Evolutionary conservation across 1,284 basidiomycete species (phyloP).

Genomic region (Cutaneotrichosporon cutaneum): DNA sequence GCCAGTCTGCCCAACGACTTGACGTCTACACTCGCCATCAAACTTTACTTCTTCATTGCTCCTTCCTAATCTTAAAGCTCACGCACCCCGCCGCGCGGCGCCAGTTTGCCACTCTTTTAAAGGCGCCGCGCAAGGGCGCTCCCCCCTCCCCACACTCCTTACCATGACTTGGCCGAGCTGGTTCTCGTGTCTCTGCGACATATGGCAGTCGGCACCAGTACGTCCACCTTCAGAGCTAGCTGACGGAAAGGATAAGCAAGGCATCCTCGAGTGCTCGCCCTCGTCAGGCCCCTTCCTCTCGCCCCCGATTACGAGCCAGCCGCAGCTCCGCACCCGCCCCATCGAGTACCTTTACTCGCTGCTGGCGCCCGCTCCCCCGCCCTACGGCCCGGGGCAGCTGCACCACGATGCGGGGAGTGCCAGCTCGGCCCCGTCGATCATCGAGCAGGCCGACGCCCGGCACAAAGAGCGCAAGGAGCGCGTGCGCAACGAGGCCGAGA

Average conservation of each 20-base stretch:
- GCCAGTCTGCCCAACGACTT: background rate
- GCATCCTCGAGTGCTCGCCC: constrained; percentile 9
- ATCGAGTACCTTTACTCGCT: constrained; percentile 4
- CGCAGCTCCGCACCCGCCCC: background rate
- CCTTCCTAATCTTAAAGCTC: constrained; percentile 3
- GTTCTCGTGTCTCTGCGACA: constrained; percentile 11
- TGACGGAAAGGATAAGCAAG: constrained; percentile 6
- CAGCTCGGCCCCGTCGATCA: constrained; percentile 1
- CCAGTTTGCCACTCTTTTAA: constrained; percentile 6
- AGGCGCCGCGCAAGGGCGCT: constrained; percentile 10
- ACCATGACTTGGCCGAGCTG: constrained; percentile 14
- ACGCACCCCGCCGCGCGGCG: background rate
- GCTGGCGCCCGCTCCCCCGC: background rate
- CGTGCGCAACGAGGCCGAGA: background rate
- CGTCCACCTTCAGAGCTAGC: background rate
- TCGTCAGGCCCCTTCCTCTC: constrained; percentile 6
- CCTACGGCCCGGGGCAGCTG: background rate
- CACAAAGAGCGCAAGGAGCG: background rate
- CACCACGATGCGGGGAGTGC: constrained; percentile 6
- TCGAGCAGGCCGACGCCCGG: constrained; percentile 4
- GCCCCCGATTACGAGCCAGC: constrained; percentile 3
- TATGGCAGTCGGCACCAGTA: constrained; percentile 4
- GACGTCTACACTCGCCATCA: constrained; percentile 5
- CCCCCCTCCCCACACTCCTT: constrained; percentile 5
- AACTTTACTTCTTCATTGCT: constrained; percentile 5